Conservation (phyloP, 208 protist species). For the Crithidia bombi region DNA sequence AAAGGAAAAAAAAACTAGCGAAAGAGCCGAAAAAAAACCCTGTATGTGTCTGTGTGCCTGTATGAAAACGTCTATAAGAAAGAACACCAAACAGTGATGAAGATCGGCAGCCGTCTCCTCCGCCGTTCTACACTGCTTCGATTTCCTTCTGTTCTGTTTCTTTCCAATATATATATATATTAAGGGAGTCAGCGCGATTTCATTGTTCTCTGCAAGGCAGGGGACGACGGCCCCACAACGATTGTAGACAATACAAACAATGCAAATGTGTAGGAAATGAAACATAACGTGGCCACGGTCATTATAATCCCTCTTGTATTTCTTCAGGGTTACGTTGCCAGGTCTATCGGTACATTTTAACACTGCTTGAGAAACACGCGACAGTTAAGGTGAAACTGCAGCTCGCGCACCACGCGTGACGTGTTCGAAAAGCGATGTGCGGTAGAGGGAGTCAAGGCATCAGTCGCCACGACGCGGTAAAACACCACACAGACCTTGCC, state of each 20-base stretch:
- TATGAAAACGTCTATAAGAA: conserved; percentile 11
- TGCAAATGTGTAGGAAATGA: no score
- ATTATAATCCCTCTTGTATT: no score
- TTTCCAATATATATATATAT: no score
- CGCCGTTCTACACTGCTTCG: no score
- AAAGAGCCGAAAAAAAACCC: not conserved
- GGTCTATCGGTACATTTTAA: not conserved
- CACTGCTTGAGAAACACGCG: conserved; percentile 49
- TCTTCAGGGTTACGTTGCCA: no score
- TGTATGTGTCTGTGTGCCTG: conserved; percentile 20
- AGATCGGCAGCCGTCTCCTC: not conserved
- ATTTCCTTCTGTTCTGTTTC: not conserved
- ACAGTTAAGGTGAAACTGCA: conserved; percentile 55
- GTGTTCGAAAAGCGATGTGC: conserved; percentile 40
- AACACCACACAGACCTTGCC: conserved; percentile 57
- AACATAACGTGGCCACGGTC: no score
- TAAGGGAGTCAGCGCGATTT: not conserved
- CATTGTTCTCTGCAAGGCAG: no score
- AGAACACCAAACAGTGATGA: not conserved
- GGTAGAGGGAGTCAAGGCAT: not conserved
- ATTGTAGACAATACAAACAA: no score
- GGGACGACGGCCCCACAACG: no score
- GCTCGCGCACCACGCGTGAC: conserved; percentile 47
- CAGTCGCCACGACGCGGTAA: conserved; percentile 41
- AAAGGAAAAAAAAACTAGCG: not conserved